Evolutionary conservation across 371 early-diverging fungal species (phyloP).

Genomic region (Apophysomyces sp.): DNA sequence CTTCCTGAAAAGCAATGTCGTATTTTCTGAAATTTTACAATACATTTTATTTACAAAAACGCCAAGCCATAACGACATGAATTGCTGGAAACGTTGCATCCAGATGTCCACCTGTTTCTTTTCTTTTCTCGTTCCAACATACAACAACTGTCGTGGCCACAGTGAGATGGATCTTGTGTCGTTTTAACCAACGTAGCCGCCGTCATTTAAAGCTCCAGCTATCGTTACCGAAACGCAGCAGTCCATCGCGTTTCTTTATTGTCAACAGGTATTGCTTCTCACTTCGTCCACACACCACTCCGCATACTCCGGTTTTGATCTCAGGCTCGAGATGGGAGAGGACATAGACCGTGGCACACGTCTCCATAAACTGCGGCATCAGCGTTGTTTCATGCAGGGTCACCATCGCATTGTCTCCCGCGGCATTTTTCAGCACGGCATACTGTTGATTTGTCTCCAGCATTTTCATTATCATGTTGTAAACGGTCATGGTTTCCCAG

Average conservation of each 20-base stretch:
- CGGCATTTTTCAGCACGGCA: neutral
- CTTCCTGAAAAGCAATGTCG: no score
- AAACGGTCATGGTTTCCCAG: neutral
- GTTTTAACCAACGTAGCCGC: no score
- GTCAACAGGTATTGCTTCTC: neutral
- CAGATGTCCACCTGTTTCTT: no score
- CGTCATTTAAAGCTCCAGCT: neutral
- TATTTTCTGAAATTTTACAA: no score
- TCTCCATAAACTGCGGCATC: neutral
- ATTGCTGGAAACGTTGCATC: no score
- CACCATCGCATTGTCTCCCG: neutral
- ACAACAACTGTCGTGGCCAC: no score
- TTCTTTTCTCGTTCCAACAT: no score
- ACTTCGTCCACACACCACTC: neutral
- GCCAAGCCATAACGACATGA: no score
- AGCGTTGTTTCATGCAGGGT: neutral
- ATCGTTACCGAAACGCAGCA: neutral
- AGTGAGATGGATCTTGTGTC: no score
- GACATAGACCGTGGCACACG: no score
- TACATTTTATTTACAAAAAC: no score
- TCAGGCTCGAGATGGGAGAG: no score
- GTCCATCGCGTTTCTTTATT: neutral
- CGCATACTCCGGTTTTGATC: neutral
- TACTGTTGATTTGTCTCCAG: neutral
- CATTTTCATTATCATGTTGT: neutral